These are phyloP conservation scores for Phytophthora cajani DNA, from an alignment of 352 stramenopile species.

Conservation along the genomic window DNA sequence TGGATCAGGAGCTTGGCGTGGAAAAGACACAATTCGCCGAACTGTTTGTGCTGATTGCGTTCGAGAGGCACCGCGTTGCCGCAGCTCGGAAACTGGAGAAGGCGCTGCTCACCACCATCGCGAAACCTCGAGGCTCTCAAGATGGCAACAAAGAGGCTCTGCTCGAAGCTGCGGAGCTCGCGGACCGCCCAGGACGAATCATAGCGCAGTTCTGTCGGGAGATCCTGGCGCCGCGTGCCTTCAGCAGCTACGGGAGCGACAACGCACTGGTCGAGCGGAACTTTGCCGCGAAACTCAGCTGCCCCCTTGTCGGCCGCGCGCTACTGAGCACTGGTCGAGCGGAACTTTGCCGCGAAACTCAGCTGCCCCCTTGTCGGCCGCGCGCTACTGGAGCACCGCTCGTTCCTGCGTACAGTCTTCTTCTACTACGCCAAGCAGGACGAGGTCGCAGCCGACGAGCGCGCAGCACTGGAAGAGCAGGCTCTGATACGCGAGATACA, in stretches of 20 bases:
- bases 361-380: conserved; percentile 49
- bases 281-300: conserved; percentile 53
- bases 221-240: conserved; percentile 38
- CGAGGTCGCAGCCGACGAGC: conserved; percentile 33
- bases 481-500: conserved; percentile 17
- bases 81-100: conserved; percentile 18
- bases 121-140: not conserved
- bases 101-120: not conserved
- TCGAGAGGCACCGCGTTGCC: conserved; percentile 26
- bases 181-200: conserved; percentile 37
- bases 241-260: conserved; percentile 13
- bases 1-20: conserved; percentile 35
- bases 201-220: conserved; percentile 50
- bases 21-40: conserved; percentile 35
- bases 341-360: conserved; percentile 52
- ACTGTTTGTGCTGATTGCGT: conserved; percentile 39
- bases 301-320: conserved; percentile 46
- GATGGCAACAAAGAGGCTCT: conserved; percentile 1
- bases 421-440: conserved; percentile 64
- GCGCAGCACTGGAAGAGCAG: conserved; percentile 24
- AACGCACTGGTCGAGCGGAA: conserved; percentile 35
- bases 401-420: conserved; percentile 61
- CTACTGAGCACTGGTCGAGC: conserved; percentile 43
- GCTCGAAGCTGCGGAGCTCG: conserved; percentile 7
- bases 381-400: conserved; percentile 59